Evolutionary conservation across 1,284 basidiomycete species (phyloP).

Genomic region (Salmacisia buchloeana): DNA sequence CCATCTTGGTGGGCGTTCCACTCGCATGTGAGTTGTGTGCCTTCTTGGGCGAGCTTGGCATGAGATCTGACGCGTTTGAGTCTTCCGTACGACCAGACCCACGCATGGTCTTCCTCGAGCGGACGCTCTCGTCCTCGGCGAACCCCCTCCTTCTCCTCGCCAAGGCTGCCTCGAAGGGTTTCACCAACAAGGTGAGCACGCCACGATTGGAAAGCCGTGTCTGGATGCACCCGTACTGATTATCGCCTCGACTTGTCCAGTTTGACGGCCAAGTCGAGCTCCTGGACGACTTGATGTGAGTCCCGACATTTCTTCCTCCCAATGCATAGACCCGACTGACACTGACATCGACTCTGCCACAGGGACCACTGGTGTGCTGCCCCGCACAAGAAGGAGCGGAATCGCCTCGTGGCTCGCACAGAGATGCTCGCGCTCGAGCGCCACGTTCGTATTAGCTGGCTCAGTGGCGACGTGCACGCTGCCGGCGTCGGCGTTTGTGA

Average conservation of each 20-base stretch:
- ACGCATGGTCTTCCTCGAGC: constrained; percentile 48
- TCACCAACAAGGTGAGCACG: constrained; percentile 35
- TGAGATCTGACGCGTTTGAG: neutral
- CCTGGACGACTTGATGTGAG: constrained; percentile 42
- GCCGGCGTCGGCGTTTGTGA: constrained; percentile 32
- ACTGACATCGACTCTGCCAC: constrained; percentile 50
- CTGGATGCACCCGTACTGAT: too few species aligned
- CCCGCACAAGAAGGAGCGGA: constrained; percentile 72
- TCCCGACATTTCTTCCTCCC: neutral
- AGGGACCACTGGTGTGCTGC: constrained; percentile 66
- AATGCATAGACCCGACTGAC: constrained; percentile 8
- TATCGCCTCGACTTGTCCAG: constrained; percentile 2
- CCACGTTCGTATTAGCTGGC: constrained; percentile 38
- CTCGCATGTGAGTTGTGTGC: constrained; percentile 24
- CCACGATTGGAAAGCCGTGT: neutral
- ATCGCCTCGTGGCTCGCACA: constrained; percentile 70
- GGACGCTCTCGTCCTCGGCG: constrained; percentile 32
- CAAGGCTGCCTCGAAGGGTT: constrained; percentile 33
- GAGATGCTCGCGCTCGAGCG: constrained; percentile 41
- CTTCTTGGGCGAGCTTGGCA: too few species aligned
- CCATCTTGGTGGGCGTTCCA: constrained; percentile 48
- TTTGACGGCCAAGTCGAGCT: constrained; percentile 50
- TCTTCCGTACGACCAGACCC: constrained; percentile 18
- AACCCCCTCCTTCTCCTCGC: constrained; percentile 46
- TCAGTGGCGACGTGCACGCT: constrained; percentile 48